These are phyloP conservation scores for Blastocystis sp. DNA, from an alignment of 352 stramenopile genomes.

Conservation along the genomic window DNA sequence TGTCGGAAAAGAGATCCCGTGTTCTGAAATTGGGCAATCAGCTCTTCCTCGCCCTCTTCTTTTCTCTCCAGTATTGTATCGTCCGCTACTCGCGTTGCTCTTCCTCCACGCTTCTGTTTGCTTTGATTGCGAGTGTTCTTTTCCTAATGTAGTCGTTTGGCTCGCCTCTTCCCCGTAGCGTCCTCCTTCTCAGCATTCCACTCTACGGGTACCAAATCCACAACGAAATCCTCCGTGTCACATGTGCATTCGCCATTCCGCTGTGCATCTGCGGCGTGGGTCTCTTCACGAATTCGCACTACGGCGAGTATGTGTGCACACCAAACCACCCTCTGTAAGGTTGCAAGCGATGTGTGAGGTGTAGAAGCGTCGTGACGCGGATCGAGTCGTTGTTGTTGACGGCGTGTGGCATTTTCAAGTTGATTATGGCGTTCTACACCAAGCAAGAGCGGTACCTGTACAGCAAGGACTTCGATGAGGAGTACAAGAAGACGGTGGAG, in stretches of 20 bases:
- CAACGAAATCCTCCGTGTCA: not conserved
- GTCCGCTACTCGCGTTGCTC: conserved; percentile 23
- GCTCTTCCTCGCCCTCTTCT: not conserved
- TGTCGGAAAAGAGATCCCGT: not conserved
- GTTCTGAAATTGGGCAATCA: not conserved
- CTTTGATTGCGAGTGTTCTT: no score
- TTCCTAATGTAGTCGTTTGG: conserved; percentile 1
- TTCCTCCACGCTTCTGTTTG: not conserved
- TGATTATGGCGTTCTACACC: conserved; percentile 2
- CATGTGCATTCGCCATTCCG: not conserved
- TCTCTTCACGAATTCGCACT: not conserved
- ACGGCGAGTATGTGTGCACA: not conserved
- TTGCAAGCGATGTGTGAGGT: not conserved
- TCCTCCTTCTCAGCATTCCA: conserved; percentile 25
- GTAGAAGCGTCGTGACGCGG: conserved; percentile 12
- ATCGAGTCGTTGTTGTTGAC: conserved; percentile 25
- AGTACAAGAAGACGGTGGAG: conserved; percentile 31
- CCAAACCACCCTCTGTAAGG: not conserved
- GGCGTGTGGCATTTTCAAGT: not conserved
- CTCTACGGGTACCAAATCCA: conserved; percentile 25
- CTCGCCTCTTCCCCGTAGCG: not conserved
- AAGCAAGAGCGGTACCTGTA: conserved; percentile 28
- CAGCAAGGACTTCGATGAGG: conserved; percentile 59
- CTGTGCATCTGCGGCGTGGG: not conserved
- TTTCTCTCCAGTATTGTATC: conserved; percentile 18